Evolutionary conservation across 176 grass and related monocot species (phyloP).

Genomic region (Avena atlantica): DNA sequence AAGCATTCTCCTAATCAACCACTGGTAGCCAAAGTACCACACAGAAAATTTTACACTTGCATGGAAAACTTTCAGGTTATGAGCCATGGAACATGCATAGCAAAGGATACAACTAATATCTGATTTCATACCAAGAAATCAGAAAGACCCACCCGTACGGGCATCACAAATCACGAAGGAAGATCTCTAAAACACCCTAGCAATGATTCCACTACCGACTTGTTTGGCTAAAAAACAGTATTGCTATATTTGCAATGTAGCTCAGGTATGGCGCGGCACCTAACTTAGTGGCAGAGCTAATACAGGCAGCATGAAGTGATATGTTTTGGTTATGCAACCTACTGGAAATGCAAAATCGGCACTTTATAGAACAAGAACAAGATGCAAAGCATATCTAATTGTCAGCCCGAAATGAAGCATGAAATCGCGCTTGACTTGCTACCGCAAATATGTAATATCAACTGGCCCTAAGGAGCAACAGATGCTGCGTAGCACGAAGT

Average conservation of each 20-base stretch:
- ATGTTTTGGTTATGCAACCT: background rate
- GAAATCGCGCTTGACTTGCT: background rate
- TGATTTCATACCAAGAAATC: background rate
- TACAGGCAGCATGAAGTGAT: background rate
- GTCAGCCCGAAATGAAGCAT: background rate
- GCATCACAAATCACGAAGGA: background rate
- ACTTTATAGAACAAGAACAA: background rate
- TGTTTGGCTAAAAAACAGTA: slow-evolving; percentile 1
- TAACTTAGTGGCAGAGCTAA: slow-evolving; percentile 16
- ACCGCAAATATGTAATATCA: background rate
- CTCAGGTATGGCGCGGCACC: no score
- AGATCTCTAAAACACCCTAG: background rate
- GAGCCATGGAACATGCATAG: background rate
- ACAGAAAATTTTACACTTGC: slow-evolving; percentile 1
- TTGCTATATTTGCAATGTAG: background rate
- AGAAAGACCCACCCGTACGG: slow-evolving; percentile 13
- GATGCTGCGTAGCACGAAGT: background rate
- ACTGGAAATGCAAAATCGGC: slow-evolving; percentile 1
- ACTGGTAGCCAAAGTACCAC: background rate
- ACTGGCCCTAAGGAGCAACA: slow-evolving; percentile 26
- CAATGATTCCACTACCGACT: background rate
- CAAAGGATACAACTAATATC: background rate
- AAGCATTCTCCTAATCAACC: slow-evolving; percentile 23
- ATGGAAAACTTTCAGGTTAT: slow-evolving; percentile 20
- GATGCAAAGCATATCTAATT: slow-evolving; percentile 18